A percentile compares a stretch with the other conserved stretches of the same genome.
These are phyloP conservation scores for Skeletonema costatum DNA, from an alignment of 108 stramenopile species.

Conservation along the genomic window DNA sequence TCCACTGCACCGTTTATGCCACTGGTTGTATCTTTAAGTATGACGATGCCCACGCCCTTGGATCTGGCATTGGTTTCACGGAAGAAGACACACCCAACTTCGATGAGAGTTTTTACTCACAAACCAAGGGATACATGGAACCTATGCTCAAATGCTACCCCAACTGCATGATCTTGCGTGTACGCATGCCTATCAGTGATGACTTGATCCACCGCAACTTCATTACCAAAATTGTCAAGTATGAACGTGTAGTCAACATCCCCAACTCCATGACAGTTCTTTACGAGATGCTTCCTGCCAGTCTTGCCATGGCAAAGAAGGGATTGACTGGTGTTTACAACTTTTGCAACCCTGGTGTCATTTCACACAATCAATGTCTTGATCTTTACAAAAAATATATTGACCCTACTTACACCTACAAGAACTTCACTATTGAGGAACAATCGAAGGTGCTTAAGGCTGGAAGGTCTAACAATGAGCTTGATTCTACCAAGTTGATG, in stretches of 20 bases:
- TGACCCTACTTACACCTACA: conserved; percentile 96
- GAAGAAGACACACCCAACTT: conserved; percentile 98
- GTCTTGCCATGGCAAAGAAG: conserved; percentile 90
- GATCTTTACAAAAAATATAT: conserved; percentile 98
- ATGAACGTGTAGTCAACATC: conserved; percentile 95
- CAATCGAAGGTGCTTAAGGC: conserved; percentile 95
- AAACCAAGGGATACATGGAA: conserved; percentile 99
- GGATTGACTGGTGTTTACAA: conserved; percentile 96
- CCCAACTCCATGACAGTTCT: conserved; percentile 99
- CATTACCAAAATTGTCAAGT: conserved; percentile 99
- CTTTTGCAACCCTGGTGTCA: conserved; percentile 99
- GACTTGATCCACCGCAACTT: conserved; percentile 97
- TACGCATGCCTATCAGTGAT: conserved; percentile 99
- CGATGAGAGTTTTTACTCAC: conserved; percentile 96
- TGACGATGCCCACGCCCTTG: conserved; percentile 92
- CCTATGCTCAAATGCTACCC: conserved; percentile 90
- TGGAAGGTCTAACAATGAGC: conserved; percentile 96
- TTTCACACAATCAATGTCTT: conserved; percentile 98
- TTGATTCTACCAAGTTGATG: conserved; percentile 96
- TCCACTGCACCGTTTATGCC: conserved; percentile 98
- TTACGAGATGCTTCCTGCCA: conserved; percentile 96
- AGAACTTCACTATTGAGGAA: conserved; percentile 94
- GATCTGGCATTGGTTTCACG: conserved; percentile 94
- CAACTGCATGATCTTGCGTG: conserved; percentile 91
- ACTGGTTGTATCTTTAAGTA: conserved; percentile 99